These are phyloP conservation scores for Nadsonia starkeyi-henricii DNA, from an alignment of 1,139 yeast species.

Conservation along the genomic window DNA sequence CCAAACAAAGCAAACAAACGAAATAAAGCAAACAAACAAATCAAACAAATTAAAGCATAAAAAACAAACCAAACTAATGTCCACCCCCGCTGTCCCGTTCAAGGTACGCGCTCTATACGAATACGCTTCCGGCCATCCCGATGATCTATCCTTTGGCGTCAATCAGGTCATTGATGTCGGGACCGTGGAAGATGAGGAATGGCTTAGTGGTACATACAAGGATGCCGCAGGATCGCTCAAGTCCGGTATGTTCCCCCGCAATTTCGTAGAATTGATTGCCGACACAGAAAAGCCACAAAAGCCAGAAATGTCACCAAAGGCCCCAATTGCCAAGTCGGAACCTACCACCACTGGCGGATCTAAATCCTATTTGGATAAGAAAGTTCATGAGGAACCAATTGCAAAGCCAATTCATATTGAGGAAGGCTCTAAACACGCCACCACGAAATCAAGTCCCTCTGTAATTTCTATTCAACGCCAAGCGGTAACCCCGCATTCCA, in stretches of 20 bases:
- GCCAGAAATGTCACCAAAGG: no score
- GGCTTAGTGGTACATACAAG: conserved; percentile 63
- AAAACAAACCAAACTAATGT: background rate
- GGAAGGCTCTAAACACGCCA: conserved; percentile 1
- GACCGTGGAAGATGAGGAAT: conserved; percentile 74
- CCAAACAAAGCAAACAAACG: no score
- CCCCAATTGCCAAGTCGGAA: no score
- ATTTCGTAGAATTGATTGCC: conserved; percentile 45
- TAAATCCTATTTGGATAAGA: background rate
- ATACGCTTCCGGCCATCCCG: conserved; percentile 67
- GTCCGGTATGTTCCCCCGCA: conserved; percentile 78
- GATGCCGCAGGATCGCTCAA: conserved; percentile 27
- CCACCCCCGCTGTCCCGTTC: conserved; percentile 34
- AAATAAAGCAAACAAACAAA: no score
- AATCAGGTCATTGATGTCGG: conserved; percentile 65
- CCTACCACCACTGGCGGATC: background rate
- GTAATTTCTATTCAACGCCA: no score
- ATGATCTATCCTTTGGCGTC: conserved; percentile 58
- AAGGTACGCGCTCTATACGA: conserved; percentile 56
- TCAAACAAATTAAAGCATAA: no score
- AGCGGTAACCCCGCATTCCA: background rate
- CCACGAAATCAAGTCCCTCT: no score
- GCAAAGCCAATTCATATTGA: conserved; percentile 4
- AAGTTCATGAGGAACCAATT: conserved; percentile 2
- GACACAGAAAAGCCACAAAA: conserved; percentile 2